Percentiles rank a stretch among this genome's conserved stretches.
Evolutionary conservation across 2,329 filamentous ascomycete genomes (phyloP).

Genomic region (Fusarium papillatum): DNA sequence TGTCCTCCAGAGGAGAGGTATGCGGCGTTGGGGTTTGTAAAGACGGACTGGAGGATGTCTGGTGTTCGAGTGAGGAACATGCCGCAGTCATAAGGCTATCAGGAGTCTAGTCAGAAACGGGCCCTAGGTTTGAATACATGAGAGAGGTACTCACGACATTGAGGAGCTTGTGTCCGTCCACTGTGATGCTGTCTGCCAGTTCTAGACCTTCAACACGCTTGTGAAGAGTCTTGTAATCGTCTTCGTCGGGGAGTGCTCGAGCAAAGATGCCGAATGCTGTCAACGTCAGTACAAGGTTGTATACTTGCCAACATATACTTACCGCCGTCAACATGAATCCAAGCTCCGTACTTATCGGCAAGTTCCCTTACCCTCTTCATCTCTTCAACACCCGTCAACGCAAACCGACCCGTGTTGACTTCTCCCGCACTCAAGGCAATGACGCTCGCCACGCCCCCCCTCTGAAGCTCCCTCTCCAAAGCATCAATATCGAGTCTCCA

Average conservation of each 20-base stretch:
- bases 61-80: slow-evolving; percentile 85
- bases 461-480: slow-evolving; percentile 71
- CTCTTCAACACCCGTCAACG: slow-evolving; percentile 69
- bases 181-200: slow-evolving; percentile 87
- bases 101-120: slow-evolving; percentile 13
- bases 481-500: slow-evolving; percentile 79
- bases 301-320: slow-evolving; percentile 38
- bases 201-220: slow-evolving; percentile 75
- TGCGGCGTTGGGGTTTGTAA: slow-evolving; percentile 87
- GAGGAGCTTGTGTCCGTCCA: slow-evolving; percentile 91
- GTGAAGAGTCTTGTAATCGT: slow-evolving; percentile 69
- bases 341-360: slow-evolving; percentile 81
- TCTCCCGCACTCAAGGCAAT: slow-evolving; percentile 88
- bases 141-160: slow-evolving; percentile 76
- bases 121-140: background rate
- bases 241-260: slow-evolving; percentile 69
- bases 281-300: background rate
- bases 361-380: slow-evolving; percentile 75
- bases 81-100: slow-evolving; percentile 88
- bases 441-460: slow-evolving; percentile 73
- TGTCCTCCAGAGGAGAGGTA: slow-evolving; percentile 71
- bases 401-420: slow-evolving; percentile 90
- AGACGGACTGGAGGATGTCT: slow-evolving; percentile 71
- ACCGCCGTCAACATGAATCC: slow-evolving; percentile 91
- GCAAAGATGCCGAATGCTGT: slow-evolving; percentile 88